These are phyloP conservation scores for Tuber microsphaerosporum DNA, from an alignment of 495 filamentous ascomycete species.

Conservation along the genomic window DNA sequence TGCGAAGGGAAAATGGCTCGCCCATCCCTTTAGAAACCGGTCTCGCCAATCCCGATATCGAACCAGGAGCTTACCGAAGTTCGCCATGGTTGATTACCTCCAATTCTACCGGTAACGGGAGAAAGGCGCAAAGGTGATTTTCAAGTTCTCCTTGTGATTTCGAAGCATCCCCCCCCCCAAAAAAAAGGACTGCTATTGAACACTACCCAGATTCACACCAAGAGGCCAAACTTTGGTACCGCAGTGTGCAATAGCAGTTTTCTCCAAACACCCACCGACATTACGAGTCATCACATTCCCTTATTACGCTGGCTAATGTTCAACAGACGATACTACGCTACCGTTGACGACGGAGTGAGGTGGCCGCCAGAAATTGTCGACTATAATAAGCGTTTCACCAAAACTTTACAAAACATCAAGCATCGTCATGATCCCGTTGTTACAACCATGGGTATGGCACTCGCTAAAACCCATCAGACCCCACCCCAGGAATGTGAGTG, in stretches of 20 bases:
- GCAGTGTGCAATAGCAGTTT: background rate
- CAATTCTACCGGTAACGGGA: slow-evolving; percentile 51
- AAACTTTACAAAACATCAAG: slow-evolving; percentile 84
- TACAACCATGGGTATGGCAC: slow-evolving; percentile 56
- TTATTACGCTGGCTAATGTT: slow-evolving; percentile 10
- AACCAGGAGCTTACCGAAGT: slow-evolving; percentile 78
- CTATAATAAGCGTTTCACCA: slow-evolving; percentile 84
- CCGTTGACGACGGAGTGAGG: slow-evolving; percentile 75
- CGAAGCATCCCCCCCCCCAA: background rate
- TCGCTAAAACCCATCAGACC: background rate
- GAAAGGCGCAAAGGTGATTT: slow-evolving; percentile 43
- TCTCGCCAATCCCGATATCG: slow-evolving; percentile 81
- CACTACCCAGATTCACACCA: background rate
- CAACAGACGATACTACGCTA: slow-evolving; percentile 75
- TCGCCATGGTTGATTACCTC: slow-evolving; percentile 52
- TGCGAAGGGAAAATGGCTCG: slow-evolving; percentile 58
- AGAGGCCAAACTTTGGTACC: background rate
- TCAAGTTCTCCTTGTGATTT: background rate
- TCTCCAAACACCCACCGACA: background rate
- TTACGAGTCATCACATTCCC: background rate
- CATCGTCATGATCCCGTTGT: slow-evolving; percentile 93
- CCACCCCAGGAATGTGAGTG: slow-evolving; percentile 15
- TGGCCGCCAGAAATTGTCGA: slow-evolving; percentile 94
- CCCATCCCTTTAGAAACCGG: slow-evolving; percentile 65
- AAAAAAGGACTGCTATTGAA: background rate